Base-by-base conservation (phyloP, 768 basidiomycete species). In the Amanita pallidorosea region DNA sequence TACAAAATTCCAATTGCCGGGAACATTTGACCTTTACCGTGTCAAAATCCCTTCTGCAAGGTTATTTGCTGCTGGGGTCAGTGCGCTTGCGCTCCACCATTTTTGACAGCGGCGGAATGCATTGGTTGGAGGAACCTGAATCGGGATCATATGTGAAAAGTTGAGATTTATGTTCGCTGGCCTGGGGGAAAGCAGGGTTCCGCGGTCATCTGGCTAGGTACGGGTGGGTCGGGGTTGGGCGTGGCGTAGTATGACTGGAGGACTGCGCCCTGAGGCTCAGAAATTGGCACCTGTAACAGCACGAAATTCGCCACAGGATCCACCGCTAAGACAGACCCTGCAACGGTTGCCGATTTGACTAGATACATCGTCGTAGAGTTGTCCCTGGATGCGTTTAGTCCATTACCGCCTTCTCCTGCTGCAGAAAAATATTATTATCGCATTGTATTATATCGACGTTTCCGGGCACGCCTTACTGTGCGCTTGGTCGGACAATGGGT, bases 211-310 rank as follows among this genome's bases (percentile, higher is more conserved):
- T 76, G 72, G n/a, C 71, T 67, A 2, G 76, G 68, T 2, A 62
- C 56, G 4, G 66, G 51, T 2, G 81, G 80, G 23, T 70, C 64
- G 2, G 79, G 70, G 55, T 84, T 69, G 58, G 75, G 85, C 4
- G 82, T 85, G 5, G 76, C 79, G 53, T 85, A 88, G 58, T 70
- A 79, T 68, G 65, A 20, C 57, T 47, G 0, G 69, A 74, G 9
- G 51, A 57, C 7, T 45, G 53, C 20, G 69, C 23, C 11, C 25
- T 34, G 23, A n/a, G n/a, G n/a, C 25, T 25, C n/a, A 23, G 13
- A 36, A 23, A 11, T 27, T 7, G 17, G n/a, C 23, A 49, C 8
- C 47, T n/a, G 11, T 23, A 49, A 7, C 22, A n/a, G 35, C 13
- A 27, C 23, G 25, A 9, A 2, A 22, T 25, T 23, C 17, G 18